Evolutionary conservation across 129 eudicot species (phyloP), one percentile per base, ranked within the genome.

Genomic region (Artemisia argyi): DNA sequence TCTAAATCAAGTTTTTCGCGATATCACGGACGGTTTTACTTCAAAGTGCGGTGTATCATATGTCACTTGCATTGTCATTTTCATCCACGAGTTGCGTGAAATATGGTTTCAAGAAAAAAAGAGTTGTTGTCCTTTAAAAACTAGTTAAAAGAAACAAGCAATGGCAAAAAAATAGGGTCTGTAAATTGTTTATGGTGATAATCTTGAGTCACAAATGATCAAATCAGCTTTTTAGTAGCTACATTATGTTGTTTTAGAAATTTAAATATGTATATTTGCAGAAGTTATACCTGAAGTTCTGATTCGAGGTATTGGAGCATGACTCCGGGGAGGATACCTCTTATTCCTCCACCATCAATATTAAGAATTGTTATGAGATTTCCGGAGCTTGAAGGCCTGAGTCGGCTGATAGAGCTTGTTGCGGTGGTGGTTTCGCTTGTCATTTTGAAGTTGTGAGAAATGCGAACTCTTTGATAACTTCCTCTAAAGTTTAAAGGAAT

Each of bases 341-440:
- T 51, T 5, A 84, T 58, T 0, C 89, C 89, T 20, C 89, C 89
- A 15, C 89, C 89, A 70, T 84, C 89, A 35, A 84, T 77, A 35
- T 81, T 73, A 26, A 84, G 81, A 13, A 84, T 61, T 1, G 89
- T 84, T 19, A 84, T 68, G 22, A 76, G 75, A 4, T 80, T 77
- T 28, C 84, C 82, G 39, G 30, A 39, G 16, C 6, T 60, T 24
- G 84, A 76, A 35, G 81, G 79, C 16, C 54, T 53, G 51, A 59
- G 44, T 39, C 46, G 46, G 46, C 68, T 19, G 8, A 39, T 35
- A 19, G 24, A 12, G 5, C 19, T 64, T 39, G 68, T 35, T 32
- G 46, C 11, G 2, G 68, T 16, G 5, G 26, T 19, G 68, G 17
- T 35, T 16, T n/a, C 17, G 20, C 24, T 35, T 63, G 51, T 7